These are phyloP conservation scores for Plectranthus barbatus DNA, from an alignment of 257 asterid species.

Conservation along the genomic window DNA sequence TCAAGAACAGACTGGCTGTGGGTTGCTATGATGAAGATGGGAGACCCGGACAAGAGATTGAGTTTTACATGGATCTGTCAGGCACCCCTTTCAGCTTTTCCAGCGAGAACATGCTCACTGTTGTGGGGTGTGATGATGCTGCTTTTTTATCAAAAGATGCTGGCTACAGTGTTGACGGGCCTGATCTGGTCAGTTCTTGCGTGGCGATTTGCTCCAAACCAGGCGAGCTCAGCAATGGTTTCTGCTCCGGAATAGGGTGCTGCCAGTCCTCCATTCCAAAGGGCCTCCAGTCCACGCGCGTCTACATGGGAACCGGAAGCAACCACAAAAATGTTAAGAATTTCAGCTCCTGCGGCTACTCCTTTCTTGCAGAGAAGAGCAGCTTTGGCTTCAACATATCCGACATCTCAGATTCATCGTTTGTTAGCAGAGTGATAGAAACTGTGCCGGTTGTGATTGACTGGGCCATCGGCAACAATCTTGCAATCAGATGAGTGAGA, in stretches of 20 bases:
- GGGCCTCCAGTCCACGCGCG: slow-evolving; percentile 25
- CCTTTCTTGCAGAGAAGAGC: slow-evolving; percentile 23
- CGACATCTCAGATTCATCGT: slow-evolving; percentile 13
- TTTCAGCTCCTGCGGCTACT: slow-evolving; percentile 28
- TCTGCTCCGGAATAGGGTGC: slow-evolving; percentile 35
- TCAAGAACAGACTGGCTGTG: slow-evolving; percentile 13
- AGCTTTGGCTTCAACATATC: slow-evolving; percentile 11
- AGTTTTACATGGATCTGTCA: background rate
- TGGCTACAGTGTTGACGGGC: background rate
- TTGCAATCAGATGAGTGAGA: background rate
- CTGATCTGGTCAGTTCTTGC: slow-evolving; percentile 19
- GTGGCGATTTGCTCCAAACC: slow-evolving; percentile 21
- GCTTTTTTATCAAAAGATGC: background rate
- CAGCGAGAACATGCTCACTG: slow-evolving; percentile 18
- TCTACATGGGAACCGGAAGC: too few relatives aligned
- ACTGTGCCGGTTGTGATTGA: slow-evolving; percentile 20
- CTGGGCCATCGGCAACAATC: slow-evolving; percentile 21
- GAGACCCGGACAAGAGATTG: background rate
- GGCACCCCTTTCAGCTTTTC: slow-evolving; percentile 22
- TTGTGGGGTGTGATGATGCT: slow-evolving; percentile 25
- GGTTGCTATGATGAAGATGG: background rate
- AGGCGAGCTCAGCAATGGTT: slow-evolving; percentile 19
- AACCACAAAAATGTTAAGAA: background rate
- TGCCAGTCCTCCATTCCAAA: slow-evolving; percentile 33
- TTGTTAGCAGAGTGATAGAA: background rate